Conservation (phyloP, 1,139 yeast genomes). For the Suhomyces atakaporum region DNA sequence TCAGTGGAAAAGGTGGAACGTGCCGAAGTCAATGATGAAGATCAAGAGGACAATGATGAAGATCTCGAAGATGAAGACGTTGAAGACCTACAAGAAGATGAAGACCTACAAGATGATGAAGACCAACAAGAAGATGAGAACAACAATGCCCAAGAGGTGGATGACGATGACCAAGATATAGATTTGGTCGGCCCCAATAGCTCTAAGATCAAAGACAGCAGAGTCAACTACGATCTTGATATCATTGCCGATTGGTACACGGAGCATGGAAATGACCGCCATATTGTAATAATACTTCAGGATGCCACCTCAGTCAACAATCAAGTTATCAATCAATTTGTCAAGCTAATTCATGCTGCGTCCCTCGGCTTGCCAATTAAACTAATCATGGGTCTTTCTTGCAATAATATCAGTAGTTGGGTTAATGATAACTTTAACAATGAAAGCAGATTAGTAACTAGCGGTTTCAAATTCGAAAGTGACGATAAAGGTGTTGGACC, state of each 20-base stretch:
- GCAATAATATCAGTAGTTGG: constrained; percentile 45
- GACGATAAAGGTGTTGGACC: constrained; percentile 46
- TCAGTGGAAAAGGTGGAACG: constrained; percentile 1
- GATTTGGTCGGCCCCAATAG: too few species aligned
- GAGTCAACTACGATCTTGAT: constrained; percentile 54
- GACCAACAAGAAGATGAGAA: constrained; percentile 18
- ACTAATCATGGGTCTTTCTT: constrained; percentile 56
- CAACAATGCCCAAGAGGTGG: constrained; percentile 1
- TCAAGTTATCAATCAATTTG: constrained; percentile 50
- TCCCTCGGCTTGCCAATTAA: constrained; percentile 42
- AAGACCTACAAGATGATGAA: constrained; percentile 17
- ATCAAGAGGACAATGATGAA: neutral
- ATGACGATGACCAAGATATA: constrained; percentile 18
- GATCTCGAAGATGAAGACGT: constrained; percentile 12
- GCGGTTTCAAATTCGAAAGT: constrained; percentile 46
- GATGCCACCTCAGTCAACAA: constrained; percentile 63
- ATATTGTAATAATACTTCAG: constrained; percentile 54
- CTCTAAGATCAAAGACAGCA: constrained; percentile 23
- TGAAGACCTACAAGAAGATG: constrained; percentile 13
- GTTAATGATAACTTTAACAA: constrained; percentile 35
- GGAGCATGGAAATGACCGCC: constrained; percentile 11
- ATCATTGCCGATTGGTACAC: constrained; percentile 50
- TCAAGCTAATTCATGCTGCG: constrained; percentile 47
- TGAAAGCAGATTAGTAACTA: constrained; percentile 33
- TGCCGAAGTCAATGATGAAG: constrained; percentile 5